These are phyloP conservation scores for Cordyceps javanica DNA, from an alignment of 2,329 filamentous ascomycete genomes.

Conservation along the genomic window DNA sequence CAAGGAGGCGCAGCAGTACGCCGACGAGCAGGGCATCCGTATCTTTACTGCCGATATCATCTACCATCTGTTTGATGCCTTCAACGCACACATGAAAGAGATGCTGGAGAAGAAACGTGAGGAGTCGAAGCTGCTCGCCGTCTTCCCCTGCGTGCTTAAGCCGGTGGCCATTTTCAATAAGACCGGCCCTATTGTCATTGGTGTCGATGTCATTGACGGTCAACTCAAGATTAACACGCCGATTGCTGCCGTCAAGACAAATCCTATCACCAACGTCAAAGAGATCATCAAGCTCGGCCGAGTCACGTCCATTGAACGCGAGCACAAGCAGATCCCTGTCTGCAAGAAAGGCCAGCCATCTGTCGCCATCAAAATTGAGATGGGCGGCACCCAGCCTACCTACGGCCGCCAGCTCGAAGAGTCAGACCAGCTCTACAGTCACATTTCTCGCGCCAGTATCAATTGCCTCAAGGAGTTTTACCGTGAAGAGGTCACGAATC, in stretches of 20 bases:
- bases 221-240: constrained; percentile 82
- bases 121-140: constrained; percentile 88
- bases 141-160: constrained; percentile 90
- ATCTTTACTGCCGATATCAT: constrained; percentile 99
- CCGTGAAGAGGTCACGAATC: constrained; percentile 75
- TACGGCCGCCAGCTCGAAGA: constrained; percentile 97
- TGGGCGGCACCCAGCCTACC: constrained; percentile 81
- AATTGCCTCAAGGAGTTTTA: constrained; percentile 97
- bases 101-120: constrained; percentile 90
- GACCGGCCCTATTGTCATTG: constrained; percentile 88
- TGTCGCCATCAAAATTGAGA: constrained; percentile 95
- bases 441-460: constrained; percentile 82
- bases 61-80: constrained; percentile 95
- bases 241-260: constrained; percentile 78
- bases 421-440: constrained; percentile 77
- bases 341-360: constrained; percentile 98
- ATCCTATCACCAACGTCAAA: constrained; percentile 71
- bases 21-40: constrained; percentile 91
- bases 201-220: constrained; percentile 92
- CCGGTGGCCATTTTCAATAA: constrained; percentile 98
- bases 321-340: constrained; percentile 88
- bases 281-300: constrained; percentile 80
- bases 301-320: constrained; percentile 96
- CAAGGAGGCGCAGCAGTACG: constrained; percentile 87
- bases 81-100: constrained; percentile 89